A percentile compares a stretch with the other conserved stretches of the same genome.
phyloP scores from a whole-genome alignment of 768 basidiomycete species.

The Suillus paluster region DNA sequence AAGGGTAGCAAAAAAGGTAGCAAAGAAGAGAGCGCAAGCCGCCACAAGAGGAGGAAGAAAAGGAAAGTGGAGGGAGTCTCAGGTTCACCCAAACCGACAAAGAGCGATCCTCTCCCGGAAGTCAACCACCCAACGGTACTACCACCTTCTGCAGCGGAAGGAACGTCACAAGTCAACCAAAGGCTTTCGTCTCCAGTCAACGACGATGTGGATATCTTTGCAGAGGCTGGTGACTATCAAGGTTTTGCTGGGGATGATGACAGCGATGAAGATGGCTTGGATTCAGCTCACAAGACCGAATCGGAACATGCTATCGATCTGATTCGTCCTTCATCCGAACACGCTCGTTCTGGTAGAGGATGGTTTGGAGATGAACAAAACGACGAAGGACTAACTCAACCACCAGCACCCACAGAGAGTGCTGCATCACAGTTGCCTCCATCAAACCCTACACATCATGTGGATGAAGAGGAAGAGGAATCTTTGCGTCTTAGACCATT shows the following conservation, averaged over 20 bases:
- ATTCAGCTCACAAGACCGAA: constrained; percentile 14
- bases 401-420: constrained; percentile 2
- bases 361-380: constrained; percentile 56
- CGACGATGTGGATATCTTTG: constrained; percentile 89
- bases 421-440: constrained; percentile 19
- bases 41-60: constrained; percentile 61
- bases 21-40: constrained; percentile 45
- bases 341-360: constrained; percentile 23
- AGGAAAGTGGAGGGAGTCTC: constrained; percentile 44
- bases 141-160: constrained; percentile 6
- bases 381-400: constrained; percentile 6
- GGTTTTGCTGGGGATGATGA: constrained; percentile 61
- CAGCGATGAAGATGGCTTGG: constrained; percentile 19
- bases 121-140: constrained; percentile 11
- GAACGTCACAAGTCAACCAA: constrained; percentile 7
- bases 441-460: constrained; percentile 19
- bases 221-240: constrained; percentile 81
- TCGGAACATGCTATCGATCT: not conserved
- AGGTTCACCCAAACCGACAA: constrained; percentile 24
- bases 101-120: constrained; percentile 31
- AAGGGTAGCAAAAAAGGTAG: constrained; percentile 50
- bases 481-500: constrained; percentile 72
- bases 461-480: constrained; percentile 47
- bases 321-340: constrained; percentile 12
- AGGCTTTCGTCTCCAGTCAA: constrained; percentile 32